Percentiles rank a stretch among this genome's conserved stretches.
phyloP scores from a whole-genome alignment of 2,329 filamentous ascomycete species.

The Zelopaecilomyces penicillatus region DNA sequence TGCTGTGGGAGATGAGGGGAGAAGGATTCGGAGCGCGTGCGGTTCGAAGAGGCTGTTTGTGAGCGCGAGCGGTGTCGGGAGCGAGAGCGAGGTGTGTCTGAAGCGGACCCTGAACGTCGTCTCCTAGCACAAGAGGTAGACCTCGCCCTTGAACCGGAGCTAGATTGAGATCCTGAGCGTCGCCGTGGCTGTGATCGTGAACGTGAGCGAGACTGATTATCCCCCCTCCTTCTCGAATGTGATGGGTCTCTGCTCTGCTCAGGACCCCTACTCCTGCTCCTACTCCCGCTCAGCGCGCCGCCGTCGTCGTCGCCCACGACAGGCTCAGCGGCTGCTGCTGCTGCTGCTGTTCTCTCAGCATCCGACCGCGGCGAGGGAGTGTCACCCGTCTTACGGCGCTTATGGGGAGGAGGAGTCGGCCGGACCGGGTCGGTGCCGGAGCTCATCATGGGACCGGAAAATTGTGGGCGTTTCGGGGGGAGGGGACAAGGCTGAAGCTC shows the following conservation, averaged over 20 bases:
- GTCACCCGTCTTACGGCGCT: constrained; percentile 25
- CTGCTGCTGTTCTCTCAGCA: constrained; percentile 5
- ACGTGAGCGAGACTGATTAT: constrained; percentile 6
- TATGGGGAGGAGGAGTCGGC: constrained; percentile 18
- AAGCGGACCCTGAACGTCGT: constrained; percentile 22
- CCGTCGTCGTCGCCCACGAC: constrained; percentile 2
- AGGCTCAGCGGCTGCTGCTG: background rate
- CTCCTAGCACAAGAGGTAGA: constrained; percentile 24
- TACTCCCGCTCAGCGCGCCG: constrained; percentile 14
- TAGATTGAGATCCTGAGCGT: constrained; percentile 24
- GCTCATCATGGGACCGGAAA: constrained; percentile 17
- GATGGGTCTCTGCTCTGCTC: constrained; percentile 12
- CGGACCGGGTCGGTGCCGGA: constrained; percentile 17
- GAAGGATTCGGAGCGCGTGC: constrained; percentile 22
- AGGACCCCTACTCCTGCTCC: constrained; percentile 16
- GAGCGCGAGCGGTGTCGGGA: constrained; percentile 22
- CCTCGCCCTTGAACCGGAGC: constrained; percentile 28
- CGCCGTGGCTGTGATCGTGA: constrained; percentile 20
- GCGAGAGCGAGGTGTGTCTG: constrained; percentile 14
- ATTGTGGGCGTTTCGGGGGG: constrained; percentile 1
- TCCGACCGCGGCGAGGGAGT: constrained; percentile 20
- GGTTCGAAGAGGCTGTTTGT: constrained; percentile 19
- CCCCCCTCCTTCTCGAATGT: background rate
- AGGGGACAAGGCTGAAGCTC: constrained; percentile 11
- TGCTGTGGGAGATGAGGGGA: constrained; percentile 15